Percentiles rank a stretch among this genome's conserved stretches.
These are phyloP conservation scores for Colletotrichum simmondsii DNA, from an alignment of 2,329 filamentous ascomycete genomes.

Conservation along the genomic window DNA sequence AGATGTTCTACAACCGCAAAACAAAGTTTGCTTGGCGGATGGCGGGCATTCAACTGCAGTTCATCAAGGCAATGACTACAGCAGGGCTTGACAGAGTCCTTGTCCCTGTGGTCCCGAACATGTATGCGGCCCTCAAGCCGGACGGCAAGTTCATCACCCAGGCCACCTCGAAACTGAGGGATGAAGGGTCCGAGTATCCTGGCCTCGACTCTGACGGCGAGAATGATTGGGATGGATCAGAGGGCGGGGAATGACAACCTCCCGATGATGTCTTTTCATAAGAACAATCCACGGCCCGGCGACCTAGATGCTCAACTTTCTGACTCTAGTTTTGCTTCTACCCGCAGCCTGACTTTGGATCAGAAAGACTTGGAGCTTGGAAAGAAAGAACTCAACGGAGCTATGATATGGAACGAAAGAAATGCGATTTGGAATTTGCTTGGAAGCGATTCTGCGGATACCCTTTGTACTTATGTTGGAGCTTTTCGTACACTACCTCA, in stretches of 20 bases:
- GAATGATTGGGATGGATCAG: neutral
- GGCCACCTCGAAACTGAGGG: constrained; percentile 33
- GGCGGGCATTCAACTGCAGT: constrained; percentile 59
- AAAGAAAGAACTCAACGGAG: neutral
- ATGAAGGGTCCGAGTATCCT: constrained; percentile 14
- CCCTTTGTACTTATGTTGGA: neutral
- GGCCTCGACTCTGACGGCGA: constrained; percentile 25
- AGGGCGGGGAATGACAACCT: neutral
- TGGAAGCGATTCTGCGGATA: neutral
- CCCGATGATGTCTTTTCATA: neutral
- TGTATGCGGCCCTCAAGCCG: constrained; percentile 50
- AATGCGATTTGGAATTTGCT: neutral
- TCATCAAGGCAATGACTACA: constrained; percentile 53
- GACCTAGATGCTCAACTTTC: neutral
- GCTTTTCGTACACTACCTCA: neutral
- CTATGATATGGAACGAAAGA: neutral
- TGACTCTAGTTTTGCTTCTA: neutral
- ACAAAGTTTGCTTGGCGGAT: constrained; percentile 57
- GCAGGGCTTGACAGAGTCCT: constrained; percentile 36
- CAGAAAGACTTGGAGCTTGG: neutral
- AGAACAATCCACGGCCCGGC: neutral
- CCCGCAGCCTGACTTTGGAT: too few relatives aligned
- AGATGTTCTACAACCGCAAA: constrained; percentile 42
- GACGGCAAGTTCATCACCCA: constrained; percentile 43
- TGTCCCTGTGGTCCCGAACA: constrained; percentile 46